Evolutionary conservation across 148 eudicot species (phyloP), one percentile per base, ranked within the genome.

Genomic region (Cornus suecica): DNA sequence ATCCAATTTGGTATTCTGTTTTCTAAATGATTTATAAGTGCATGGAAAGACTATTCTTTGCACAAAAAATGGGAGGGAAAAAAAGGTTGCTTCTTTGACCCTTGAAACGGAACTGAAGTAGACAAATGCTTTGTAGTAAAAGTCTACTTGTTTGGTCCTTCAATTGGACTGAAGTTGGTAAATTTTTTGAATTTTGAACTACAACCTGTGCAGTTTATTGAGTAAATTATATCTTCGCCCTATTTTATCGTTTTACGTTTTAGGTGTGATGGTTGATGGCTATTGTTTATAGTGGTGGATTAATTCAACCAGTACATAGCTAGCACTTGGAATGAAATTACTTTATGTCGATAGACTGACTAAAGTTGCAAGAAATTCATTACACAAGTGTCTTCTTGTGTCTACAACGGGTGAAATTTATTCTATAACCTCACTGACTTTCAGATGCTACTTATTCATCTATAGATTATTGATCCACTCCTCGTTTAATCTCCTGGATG

Each of bases 381-480:
- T 24, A 14, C 9, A 34, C 10, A 30, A 29, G 32, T 22, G 54
- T 73, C 63, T 34, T 66, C 30, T 60, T 15, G 8, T 61, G 66
- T 32, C 30, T 2, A 3, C 54, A 15, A 61, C 15, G 61, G 31
- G 52, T 23, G 51, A 60, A 60, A 41, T n/a, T n/a, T 0, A 37
- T n/a, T 23, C 58, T 51, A 24, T 2, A 10, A 23, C 24, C 14
- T 25, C 51, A 23, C 7, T 15, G 11, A 27, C 52, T 61, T 60
- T 32, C 31, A n/a, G 23, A 61, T 23, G 31, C 31, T 73, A 34
- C 64, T 48, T 15, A 8, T 24, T 24, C 22, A 71, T n/a, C 23
- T 62, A 72, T 13, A 29, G 74, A 34, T 71, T 32, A 24, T 34
- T 24, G 75, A 42, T 16, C 66, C 54, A 58, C n/a, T 72, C 65